phyloP scores from a whole-genome alignment of 441 rosid species.

The Bocquillonia castaneifolia region DNA sequence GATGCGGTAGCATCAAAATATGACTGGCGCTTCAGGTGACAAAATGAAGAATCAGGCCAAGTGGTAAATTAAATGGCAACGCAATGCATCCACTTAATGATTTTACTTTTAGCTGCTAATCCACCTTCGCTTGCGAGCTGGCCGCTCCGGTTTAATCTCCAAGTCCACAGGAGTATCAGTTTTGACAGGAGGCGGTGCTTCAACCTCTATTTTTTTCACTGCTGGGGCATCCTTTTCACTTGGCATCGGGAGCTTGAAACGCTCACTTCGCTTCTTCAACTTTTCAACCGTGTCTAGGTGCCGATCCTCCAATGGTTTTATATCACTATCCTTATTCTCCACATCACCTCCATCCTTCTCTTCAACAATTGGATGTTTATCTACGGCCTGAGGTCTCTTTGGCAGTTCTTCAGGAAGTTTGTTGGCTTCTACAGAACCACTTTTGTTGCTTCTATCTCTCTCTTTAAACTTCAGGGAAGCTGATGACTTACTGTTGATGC shows the following conservation, averaged over 20 bases:
- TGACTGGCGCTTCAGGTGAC: conserved; percentile 23
- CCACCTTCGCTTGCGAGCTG: conserved; percentile 91
- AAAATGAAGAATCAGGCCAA: conserved; percentile 4
- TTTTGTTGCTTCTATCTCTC: conserved; percentile 44
- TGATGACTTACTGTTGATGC: conserved; percentile 49
- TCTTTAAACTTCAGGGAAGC: conserved; percentile 64
- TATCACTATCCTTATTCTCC: conserved; percentile 53
- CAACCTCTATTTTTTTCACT: conserved; percentile 63
- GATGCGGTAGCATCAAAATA: conserved; percentile 11
- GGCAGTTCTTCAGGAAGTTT: conserved; percentile 34
- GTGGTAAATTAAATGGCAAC: background rate
- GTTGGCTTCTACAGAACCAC: conserved; percentile 35
- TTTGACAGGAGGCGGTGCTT: conserved; percentile 48
- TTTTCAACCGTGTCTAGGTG: conserved; percentile 94
- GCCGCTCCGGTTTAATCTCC: conserved; percentile 89
- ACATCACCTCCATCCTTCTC: conserved; percentile 41
- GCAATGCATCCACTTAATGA: conserved; percentile 18
- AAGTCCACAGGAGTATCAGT: conserved; percentile 48
- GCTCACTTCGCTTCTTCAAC: conserved; percentile 94
- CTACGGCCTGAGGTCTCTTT: conserved; percentile 35
- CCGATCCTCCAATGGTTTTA: conserved; percentile 55
- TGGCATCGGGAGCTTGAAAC: conserved; percentile 95
- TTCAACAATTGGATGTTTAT: conserved; percentile 42
- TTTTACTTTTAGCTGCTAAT: conserved; percentile 47
- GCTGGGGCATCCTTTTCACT: conserved; percentile 58